Evolutionary conservation across 345 rosid species (phyloP), one percentile per base, ranked within the genome.

Genomic region (Eutrema heterophyllum): DNA sequence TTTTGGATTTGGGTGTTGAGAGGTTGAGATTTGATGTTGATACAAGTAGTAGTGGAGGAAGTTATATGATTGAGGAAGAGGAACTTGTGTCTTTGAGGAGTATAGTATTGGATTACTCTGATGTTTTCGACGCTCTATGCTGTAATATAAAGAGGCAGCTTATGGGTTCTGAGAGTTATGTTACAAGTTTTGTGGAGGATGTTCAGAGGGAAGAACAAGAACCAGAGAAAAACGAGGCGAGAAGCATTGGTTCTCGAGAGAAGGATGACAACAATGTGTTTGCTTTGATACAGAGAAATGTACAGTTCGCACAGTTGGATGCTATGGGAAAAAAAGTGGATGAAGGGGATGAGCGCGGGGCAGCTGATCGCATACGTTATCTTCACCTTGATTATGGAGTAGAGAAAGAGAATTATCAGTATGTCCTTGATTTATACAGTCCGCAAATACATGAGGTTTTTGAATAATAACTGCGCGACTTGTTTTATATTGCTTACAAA

Each of bases 261-360:
- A 77, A 79, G 72, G 86, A 82, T 73, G 83, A 73, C 62, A 65
- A 67, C 21, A 83, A 77, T 67, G 81, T 89, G 72, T 84, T 94
- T 75, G 33, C 71, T 64, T 70, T 82, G 78, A 83, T 94, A 44
- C 87, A 68, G 73, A 84, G 70, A 68, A 78, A 77, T 71, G 87
- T 88, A 70, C 98, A 94, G 80, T 66, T 86, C 53, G 88, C 87
- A 7, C 97, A 91, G 78, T 84, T 94, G 84, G 87, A 83, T 81
- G 88, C 92, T 33, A 80, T 89, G 77, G 80, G 73, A 56, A 75
- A 69, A 55, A 75, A 78, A 30, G 24, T 86, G 58, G 72, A 74
- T 57, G 80, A 76, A 43, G 91, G 73, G 4, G 86, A 87, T 53
- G 91, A 74, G 70, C 88, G 84, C 39, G 83, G 85, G 9, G 92